These are phyloP conservation scores for Clitoria ternatea DNA, from an alignment of 306 rosid genomes.

Conservation along the genomic window DNA sequence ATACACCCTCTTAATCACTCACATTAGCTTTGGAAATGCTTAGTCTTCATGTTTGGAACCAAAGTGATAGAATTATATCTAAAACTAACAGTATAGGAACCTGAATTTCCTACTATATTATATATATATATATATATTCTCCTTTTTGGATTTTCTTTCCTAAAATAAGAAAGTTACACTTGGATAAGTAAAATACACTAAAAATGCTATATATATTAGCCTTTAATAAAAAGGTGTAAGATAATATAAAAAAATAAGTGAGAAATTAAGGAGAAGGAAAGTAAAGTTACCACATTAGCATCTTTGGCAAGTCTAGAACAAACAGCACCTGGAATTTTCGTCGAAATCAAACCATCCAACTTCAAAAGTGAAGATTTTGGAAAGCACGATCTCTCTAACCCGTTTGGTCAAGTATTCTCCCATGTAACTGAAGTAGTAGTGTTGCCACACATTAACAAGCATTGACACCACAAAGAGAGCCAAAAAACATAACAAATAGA, in stretches of 20 bases:
- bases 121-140: too few relatives aligned
- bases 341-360: conserved; percentile 48
- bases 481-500: neutral
- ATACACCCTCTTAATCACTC: too few relatives aligned
- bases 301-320: conserved; percentile 53
- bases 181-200: too few relatives aligned
- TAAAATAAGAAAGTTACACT: too few relatives aligned
- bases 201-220: too few relatives aligned
- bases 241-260: neutral
- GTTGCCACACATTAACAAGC: conserved; percentile 34
- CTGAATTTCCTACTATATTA: too few relatives aligned
- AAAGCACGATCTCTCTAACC: conserved; percentile 39
- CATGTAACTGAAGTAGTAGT: conserved; percentile 41
- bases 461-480: conserved; percentile 27
- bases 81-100: too few relatives aligned
- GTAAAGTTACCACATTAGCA: conserved; percentile 42
- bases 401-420: conserved; percentile 48
- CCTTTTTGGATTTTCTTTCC: neutral
- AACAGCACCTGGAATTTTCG: conserved; percentile 42
- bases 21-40: too few relatives aligned
- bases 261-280: neutral
- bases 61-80: too few relatives aligned
- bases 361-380: conserved; percentile 50
- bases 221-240: neutral
- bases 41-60: too few relatives aligned